Evolutionary conservation across 441 rosid genomes (phyloP).

Genomic region (Eutrema salsugineum): DNA sequence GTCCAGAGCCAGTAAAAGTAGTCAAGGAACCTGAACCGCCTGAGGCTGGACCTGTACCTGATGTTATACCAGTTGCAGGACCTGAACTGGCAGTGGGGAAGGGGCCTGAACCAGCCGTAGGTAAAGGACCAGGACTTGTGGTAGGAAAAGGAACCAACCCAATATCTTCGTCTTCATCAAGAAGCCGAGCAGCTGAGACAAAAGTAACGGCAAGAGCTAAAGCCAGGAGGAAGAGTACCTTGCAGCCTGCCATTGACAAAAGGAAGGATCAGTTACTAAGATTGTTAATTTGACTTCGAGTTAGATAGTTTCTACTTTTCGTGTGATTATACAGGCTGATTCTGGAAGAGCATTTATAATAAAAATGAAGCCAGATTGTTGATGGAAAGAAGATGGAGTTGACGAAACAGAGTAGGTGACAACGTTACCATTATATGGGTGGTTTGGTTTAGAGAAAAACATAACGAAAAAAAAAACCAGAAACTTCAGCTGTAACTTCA

Average conservation of each 20-base stretch:
- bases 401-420: slow-evolving; percentile 45
- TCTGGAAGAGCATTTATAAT: slow-evolving; percentile 18
- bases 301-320: slow-evolving; percentile 4
- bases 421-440: slow-evolving; percentile 14
- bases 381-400: slow-evolving; percentile 30
- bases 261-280: not conserved
- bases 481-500: slow-evolving; percentile 1
- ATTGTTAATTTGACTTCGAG: not conserved
- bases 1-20: slow-evolving; percentile 17
- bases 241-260: slow-evolving; percentile 40
- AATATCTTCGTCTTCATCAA: slow-evolving; percentile 41
- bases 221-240: slow-evolving; percentile 33
- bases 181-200: slow-evolving; percentile 46
- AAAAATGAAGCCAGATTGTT: not conserved
- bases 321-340: slow-evolving; percentile 22
- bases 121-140: slow-evolving; percentile 20
- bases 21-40: slow-evolving; percentile 19
- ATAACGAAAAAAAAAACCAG: not conserved
- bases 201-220: slow-evolving; percentile 36
- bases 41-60: slow-evolving; percentile 20
- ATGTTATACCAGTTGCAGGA: slow-evolving; percentile 13
- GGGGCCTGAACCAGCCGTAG: slow-evolving; percentile 17
- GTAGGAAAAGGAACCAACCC: slow-evolving; percentile 29
- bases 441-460: slow-evolving; percentile 28
- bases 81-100: slow-evolving; percentile 13